Evolutionary conservation across 495 filamentous ascomycete species (phyloP).

Genomic region (Astrothelium subdiscretum): DNA sequence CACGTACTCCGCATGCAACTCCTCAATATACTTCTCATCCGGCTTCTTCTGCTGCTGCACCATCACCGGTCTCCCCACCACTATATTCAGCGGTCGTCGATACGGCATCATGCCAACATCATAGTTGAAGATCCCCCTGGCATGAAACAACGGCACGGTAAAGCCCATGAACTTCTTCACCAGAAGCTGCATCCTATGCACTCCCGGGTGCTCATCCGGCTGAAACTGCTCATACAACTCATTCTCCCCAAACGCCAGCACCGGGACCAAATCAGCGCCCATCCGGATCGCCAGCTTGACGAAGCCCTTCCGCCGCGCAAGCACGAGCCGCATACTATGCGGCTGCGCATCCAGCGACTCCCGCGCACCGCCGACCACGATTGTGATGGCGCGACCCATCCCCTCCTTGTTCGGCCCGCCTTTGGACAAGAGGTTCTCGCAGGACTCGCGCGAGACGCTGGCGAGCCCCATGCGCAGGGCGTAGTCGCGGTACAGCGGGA

Average conservation of each 20-base stretch:
- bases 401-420: constrained; percentile 71
- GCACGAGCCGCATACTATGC: constrained; percentile 56
- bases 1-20: constrained; percentile 69
- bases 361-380: constrained; percentile 84
- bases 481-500: constrained; percentile 91
- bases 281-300: constrained; percentile 84
- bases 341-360: constrained; percentile 85
- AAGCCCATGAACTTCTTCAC: constrained; percentile 82
- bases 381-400: constrained; percentile 94
- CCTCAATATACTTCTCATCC: constrained; percentile 63
- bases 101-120: constrained; percentile 95
- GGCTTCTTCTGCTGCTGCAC: constrained; percentile 51
- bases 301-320: constrained; percentile 80
- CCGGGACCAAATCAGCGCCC: constrained; percentile 83
- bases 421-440: constrained; percentile 68
- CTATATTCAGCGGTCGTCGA: constrained; percentile 71
- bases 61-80: constrained; percentile 70
- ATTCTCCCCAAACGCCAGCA: constrained; percentile 89
- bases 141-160: constrained; percentile 78
- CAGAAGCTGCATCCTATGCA: constrained; percentile 67
- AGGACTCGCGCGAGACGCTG: constrained; percentile 81
- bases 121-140: constrained; percentile 81
- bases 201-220: constrained; percentile 53
- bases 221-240: constrained; percentile 84
- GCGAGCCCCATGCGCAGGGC: constrained; percentile 73